Evolutionary conservation across 2,329 filamentous ascomycete species (phyloP).

Genomic region (Penicillium sp.): DNA sequence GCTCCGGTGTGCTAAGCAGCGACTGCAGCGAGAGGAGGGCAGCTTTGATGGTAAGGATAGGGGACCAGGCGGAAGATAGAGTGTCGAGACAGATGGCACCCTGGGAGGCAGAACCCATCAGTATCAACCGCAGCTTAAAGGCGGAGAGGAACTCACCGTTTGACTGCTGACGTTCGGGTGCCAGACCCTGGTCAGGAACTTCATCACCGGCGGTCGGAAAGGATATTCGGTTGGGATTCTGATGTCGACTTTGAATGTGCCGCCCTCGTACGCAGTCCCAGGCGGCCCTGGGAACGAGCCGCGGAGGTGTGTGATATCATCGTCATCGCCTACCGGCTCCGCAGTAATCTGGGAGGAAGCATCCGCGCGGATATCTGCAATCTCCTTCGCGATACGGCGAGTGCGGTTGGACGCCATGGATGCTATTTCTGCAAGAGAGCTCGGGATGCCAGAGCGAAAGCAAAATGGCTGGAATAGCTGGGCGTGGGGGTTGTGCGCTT

Average conservation of each 20-base stretch:
- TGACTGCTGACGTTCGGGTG: slow-evolving; percentile 96
- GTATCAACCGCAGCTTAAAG: no score
- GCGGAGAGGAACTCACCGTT: slow-evolving; percentile 65
- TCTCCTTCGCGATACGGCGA: slow-evolving; percentile 58
- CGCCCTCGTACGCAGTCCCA: slow-evolving; percentile 91
- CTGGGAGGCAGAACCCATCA: slow-evolving; percentile 50
- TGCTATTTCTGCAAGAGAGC: neutral
- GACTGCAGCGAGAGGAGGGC: slow-evolving; percentile 92
- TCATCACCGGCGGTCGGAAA: slow-evolving; percentile 90
- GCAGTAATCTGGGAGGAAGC: slow-evolving; percentile 77
- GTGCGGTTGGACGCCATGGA: slow-evolving; percentile 62
- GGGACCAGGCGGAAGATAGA: slow-evolving; percentile 87
- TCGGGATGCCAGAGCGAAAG: neutral
- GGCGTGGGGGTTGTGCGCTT: neutral
- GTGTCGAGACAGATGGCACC: slow-evolving; percentile 97
- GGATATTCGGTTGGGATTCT: slow-evolving; percentile 87
- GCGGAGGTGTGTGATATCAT: slow-evolving; percentile 79
- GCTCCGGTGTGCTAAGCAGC: slow-evolving; percentile 89
- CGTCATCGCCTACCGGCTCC: slow-evolving; percentile 63
- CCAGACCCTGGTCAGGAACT: slow-evolving; percentile 92
- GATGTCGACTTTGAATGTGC: slow-evolving; percentile 81
- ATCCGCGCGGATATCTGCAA: slow-evolving; percentile 62
- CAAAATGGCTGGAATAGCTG: neutral
- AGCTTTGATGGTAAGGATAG: slow-evolving; percentile 94
- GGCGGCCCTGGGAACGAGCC: slow-evolving; percentile 86